Conservation (phyloP, 176 grass and related monocot species). For the Hyparrhenia diplandra region DNA sequence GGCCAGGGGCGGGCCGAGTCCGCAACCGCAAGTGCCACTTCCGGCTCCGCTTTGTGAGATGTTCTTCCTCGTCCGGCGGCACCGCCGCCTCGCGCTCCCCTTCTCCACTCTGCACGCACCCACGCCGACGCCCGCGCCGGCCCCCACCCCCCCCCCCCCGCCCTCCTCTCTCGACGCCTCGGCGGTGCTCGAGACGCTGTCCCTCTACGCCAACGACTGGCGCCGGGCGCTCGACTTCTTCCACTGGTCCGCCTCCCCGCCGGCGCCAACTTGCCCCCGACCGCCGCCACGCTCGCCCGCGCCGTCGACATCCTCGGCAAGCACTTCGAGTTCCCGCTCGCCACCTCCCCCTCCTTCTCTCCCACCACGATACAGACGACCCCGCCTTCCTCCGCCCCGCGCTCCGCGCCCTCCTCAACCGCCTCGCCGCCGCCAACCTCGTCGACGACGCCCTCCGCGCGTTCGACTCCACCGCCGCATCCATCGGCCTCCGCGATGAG, state of each 20-base stretch:
- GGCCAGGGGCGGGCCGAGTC: too few relatives aligned
- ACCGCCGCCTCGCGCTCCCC: conserved; percentile 1
- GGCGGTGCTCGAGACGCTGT: conserved; percentile 45
- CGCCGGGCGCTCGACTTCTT: conserved; percentile 76
- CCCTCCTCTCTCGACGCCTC: too few relatives aligned
- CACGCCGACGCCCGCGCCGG: too few relatives aligned
- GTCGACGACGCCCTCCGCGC: conserved; percentile 41
- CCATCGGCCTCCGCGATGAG: conserved; percentile 41
- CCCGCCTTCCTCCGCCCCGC: conserved; percentile 54
- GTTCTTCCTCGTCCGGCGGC: conserved; percentile 12
- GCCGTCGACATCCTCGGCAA: conserved; percentile 83
- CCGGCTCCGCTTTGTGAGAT: conserved; percentile 18
- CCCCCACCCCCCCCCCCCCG: too few relatives aligned
- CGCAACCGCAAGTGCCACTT: not conserved
- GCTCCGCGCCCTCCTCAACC: conserved; percentile 52
- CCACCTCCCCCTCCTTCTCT: conserved; percentile 59
- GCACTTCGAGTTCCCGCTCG: conserved; percentile 75
- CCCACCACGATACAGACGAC: conserved; percentile 43
- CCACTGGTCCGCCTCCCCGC: conserved; percentile 58
- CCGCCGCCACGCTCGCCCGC: conserved; percentile 54
- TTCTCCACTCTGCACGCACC: conserved; percentile 17
- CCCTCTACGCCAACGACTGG: conserved; percentile 87
- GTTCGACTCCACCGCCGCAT: conserved; percentile 31
- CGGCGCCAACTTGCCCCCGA: conserved; percentile 38
- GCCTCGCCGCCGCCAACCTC: conserved; percentile 53